A percentile compares a stretch with the other conserved stretches of the same genome.
Conservation (phyloP, 2,329 filamentous ascomycete genomes). For the Sporothrix brunneoviolacea region DNA sequence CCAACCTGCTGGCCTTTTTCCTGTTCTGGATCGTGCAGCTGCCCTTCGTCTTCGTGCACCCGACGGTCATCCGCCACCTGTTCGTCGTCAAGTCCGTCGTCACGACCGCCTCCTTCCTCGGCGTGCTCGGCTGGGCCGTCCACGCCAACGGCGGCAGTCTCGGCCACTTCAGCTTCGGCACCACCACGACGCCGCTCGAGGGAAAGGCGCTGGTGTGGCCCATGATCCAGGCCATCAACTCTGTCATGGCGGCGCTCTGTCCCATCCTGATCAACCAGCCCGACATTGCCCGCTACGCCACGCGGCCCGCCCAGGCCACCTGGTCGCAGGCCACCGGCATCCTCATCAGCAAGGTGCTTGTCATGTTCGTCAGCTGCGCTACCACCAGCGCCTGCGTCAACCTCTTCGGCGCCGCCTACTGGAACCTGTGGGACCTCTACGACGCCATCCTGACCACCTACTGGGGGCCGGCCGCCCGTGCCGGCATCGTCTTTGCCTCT, state of each 20-base stretch:
- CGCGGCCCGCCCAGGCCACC: slow-evolving; percentile 20
- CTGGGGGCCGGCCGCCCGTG: slow-evolving; percentile 31
- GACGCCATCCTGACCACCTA: slow-evolving; percentile 32
- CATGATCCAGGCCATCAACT: slow-evolving; percentile 17
- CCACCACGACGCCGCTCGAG: not conserved
- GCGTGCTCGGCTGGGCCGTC: slow-evolving; percentile 30
- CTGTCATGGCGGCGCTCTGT: slow-evolving; percentile 12
- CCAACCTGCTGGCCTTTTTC: slow-evolving; percentile 30
- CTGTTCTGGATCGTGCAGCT: slow-evolving; percentile 31
- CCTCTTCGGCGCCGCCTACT: slow-evolving; percentile 25
- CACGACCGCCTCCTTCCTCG: slow-evolving; percentile 27
- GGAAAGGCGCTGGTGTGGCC: slow-evolving; percentile 14
- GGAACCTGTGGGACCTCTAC: slow-evolving; percentile 40
- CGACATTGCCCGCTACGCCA: slow-evolving; percentile 33
- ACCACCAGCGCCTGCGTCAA: slow-evolving; percentile 18
- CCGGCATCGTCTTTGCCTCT: slow-evolving; percentile 32
- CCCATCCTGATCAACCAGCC: slow-evolving; percentile 25
- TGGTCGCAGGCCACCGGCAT: slow-evolving; percentile 29
- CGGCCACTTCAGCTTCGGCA: slow-evolving; percentile 7
- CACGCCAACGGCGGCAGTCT: slow-evolving; percentile 26
- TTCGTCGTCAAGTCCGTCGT: slow-evolving; percentile 38
- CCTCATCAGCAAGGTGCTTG: slow-evolving; percentile 31
- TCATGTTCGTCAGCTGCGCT: slow-evolving; percentile 34
- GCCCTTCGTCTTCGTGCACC: slow-evolving; percentile 35
- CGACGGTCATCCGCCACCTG: slow-evolving; percentile 36